Evolutionary conservation across 2,329 filamentous ascomycete species (phyloP), one percentile per base, ranked within the genome.

Genomic region (Aspergillus latus): DNA sequence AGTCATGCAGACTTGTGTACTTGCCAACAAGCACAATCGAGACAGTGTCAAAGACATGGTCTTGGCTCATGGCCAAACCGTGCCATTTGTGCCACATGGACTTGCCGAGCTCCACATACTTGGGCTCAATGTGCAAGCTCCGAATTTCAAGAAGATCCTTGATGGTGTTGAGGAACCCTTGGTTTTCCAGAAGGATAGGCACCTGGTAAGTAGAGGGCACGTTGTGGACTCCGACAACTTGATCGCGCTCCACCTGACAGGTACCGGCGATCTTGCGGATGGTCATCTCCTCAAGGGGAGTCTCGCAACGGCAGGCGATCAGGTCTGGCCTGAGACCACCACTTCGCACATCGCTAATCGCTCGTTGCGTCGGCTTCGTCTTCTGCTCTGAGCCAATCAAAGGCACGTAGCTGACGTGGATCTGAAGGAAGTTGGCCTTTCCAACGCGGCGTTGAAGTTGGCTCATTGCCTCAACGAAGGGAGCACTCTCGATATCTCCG

Each of bases 351-450:
- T 89, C 85, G 69, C 88, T 88, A 67, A 97, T 91, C 28, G 93
- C 90, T 67, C 90, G 86, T 74, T 99, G 94, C 0, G 94, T 99
- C 0, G 94, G 94, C 78, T 97, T 97, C 8, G 92, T 97, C 84
- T 97, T 97, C 74, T 96, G 87, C 79, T 97, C 88, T 34, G 84
- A 83, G 13, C 64, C 66, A 39, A 88, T 83, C 34, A 93, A 83
- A 1, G 92, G 94, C 34, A 97, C 88, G 66, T 92, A 62, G 70
- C 76, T 60, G 60, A 97, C 93, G 74, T 92, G 88, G 63, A 97
- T 95, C 71, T 91, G 88, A 70, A 92, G 77, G 73, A 96, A 95
- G 77, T 96, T 93, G 70, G 85, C 83, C 69, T 84, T 86, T 64
- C 89, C 89, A 26, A 84, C 86, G 60, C 86, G 82, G 64, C 88